Evolutionary conservation across 148 eudicot genomes (phyloP).

Genomic region (Spergularia bocconei): DNA sequence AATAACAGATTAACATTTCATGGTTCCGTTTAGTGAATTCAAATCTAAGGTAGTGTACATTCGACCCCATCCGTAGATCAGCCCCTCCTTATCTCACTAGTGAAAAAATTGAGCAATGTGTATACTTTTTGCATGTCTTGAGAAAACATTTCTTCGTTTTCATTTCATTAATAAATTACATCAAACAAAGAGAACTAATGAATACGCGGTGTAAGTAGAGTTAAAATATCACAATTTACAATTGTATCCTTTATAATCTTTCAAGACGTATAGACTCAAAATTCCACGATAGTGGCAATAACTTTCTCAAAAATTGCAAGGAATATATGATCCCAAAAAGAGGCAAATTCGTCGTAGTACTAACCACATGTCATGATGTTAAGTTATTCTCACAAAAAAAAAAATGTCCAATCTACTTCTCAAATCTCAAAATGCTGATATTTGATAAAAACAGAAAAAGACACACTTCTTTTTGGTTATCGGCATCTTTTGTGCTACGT

Average conservation of each 20-base stretch:
- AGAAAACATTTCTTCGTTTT: not conserved
- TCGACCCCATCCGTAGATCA: not conserved
- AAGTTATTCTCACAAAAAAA: constrained; percentile 8
- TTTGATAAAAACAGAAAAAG: constrained; percentile 13
- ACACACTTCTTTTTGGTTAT: not conserved
- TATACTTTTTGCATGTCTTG: constrained; percentile 8
- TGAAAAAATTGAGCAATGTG: not conserved
- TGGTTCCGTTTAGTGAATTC: not conserved
- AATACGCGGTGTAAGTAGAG: too few relatives aligned
- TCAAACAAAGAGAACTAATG: too few relatives aligned
- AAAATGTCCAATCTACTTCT: not conserved
- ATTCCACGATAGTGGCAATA: constrained; percentile 21
- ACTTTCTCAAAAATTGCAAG: constrained; percentile 15
- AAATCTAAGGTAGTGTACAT: not conserved
- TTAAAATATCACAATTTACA: too few relatives aligned
- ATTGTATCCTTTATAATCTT: too few relatives aligned
- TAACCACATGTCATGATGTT: constrained; percentile 12
- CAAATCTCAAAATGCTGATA: constrained; percentile 3
- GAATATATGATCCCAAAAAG: constrained; percentile 19
- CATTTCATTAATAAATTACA: too few relatives aligned
- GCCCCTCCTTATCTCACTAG: too few relatives aligned
- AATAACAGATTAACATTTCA: too few relatives aligned
- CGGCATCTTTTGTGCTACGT: constrained; percentile 9
- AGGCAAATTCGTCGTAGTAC: not conserved
- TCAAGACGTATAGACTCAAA: not conserved